These are phyloP conservation scores for Calonectria fujianensis DNA, from an alignment of 2,329 filamentous ascomycete species.

Conservation along the genomic window DNA sequence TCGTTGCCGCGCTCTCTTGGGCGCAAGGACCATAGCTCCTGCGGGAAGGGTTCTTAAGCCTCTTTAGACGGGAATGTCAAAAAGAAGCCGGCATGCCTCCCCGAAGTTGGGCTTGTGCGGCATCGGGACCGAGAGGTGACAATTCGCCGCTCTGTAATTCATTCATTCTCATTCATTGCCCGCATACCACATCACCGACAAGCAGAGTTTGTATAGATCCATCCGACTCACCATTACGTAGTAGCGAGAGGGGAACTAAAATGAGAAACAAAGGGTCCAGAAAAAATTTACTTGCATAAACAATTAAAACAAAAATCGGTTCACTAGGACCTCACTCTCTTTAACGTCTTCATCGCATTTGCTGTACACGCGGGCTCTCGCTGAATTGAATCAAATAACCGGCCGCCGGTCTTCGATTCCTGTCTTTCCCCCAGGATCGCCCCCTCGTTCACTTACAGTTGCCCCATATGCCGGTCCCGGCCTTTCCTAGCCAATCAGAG, in stretches of 20 bases:
- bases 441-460: constrained; percentile 38
- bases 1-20: constrained; percentile 1
- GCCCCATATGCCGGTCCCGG: constrained; percentile 43
- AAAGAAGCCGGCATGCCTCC: not conserved
- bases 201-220: not conserved
- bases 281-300: not conserved
- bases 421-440: constrained; percentile 32
- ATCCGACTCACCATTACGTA: not conserved
- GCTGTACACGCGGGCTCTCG: not conserved
- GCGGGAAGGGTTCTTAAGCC: not conserved
- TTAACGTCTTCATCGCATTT: not conserved
- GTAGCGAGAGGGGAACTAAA: not conserved
- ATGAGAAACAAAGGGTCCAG: not conserved
- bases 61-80: not conserved
- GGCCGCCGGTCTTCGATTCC: not conserved
- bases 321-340: not conserved
- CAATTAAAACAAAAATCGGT: not conserved
- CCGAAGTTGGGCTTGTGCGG: not conserved
- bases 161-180: constrained; percentile 20
- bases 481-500: constrained; percentile 57
- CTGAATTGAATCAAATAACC: constrained; percentile 38
- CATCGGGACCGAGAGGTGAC: not conserved
- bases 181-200: not conserved
- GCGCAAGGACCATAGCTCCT: not conserved
- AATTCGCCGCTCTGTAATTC: constrained; percentile 16